These are phyloP conservation scores for Yamadazyma blattariae DNA, from an alignment of 1,139 yeast species.

Conservation along the genomic window DNA sequence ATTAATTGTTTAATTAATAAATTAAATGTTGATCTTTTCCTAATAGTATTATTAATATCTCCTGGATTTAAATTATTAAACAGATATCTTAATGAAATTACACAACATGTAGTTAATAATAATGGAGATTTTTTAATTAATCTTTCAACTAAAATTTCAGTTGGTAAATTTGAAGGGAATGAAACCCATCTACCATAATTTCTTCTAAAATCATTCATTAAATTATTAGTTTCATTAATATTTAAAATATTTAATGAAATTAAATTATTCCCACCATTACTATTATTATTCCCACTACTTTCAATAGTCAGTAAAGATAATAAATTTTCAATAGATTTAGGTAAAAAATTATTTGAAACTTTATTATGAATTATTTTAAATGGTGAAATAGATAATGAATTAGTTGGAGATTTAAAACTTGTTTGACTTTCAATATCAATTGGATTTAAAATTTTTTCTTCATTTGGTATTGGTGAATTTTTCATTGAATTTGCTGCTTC, in stretches of 20 bases:
- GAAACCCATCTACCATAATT: conserved; percentile 80
- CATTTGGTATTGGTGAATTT: conserved; percentile 4
- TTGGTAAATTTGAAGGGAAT: conserved; percentile 55
- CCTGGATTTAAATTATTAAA: conserved; percentile 24
- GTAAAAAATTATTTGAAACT: conserved; percentile 26
- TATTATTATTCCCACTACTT: neutral
- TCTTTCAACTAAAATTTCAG: conserved; percentile 49
- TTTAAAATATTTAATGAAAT: conserved; percentile 51
- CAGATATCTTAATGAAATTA: conserved; percentile 53
- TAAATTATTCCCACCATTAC: conserved; percentile 4
- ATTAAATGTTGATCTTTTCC: conserved; percentile 22
- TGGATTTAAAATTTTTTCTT: conserved; percentile 13
- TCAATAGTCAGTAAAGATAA: conserved; percentile 22
- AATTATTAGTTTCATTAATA: conserved; percentile 43
- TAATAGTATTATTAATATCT: conserved; percentile 18
- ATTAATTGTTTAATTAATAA: conserved; percentile 28
- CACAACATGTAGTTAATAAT: conserved; percentile 63
- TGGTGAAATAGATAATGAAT: conserved; percentile 48
- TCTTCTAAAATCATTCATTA: conserved; percentile 59
- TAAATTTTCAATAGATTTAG: conserved; percentile 44
- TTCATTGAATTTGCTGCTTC: conserved; percentile 29
- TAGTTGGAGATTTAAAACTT: conserved; percentile 39
- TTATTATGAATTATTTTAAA: conserved; percentile 43
- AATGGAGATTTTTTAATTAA: conserved; percentile 57
- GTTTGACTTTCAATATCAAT: conserved; percentile 18